Evolutionary conservation across 345 rosid genomes (phyloP).

Genomic region (Turnera subulata): DNA sequence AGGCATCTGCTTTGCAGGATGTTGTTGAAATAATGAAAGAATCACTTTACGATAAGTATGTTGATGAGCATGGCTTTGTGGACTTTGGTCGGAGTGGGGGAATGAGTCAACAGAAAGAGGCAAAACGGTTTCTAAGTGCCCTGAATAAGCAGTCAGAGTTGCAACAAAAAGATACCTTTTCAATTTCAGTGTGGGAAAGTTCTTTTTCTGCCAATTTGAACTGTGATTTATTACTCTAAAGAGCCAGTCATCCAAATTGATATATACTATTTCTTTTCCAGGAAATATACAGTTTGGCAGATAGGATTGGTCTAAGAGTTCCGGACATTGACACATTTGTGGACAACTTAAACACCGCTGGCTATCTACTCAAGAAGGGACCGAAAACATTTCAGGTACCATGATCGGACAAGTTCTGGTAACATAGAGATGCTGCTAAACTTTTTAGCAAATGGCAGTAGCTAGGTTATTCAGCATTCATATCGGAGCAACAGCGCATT

Average conservation of each 20-base stretch:
- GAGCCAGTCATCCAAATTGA: slow-evolving; percentile 2
- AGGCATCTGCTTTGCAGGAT: slow-evolving; percentile 53
- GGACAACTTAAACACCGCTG: slow-evolving; percentile 85
- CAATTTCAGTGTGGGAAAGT: slow-evolving; percentile 58
- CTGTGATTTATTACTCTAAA: slow-evolving; percentile 5
- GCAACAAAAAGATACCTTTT: slow-evolving; percentile 83
- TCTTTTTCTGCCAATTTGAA: slow-evolving; percentile 11
- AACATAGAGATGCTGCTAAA: no score
- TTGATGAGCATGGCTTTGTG: slow-evolving; percentile 86
- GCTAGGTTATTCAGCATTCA: neutral
- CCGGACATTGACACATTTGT: slow-evolving; percentile 81
- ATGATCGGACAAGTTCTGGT: neutral
- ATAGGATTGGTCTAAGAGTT: slow-evolving; percentile 79
- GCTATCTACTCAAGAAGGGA: slow-evolving; percentile 86
- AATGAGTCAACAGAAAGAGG: slow-evolving; percentile 97
- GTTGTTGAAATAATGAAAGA: slow-evolving; percentile 96
- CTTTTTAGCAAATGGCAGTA: neutral
- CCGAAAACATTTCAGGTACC: slow-evolving; percentile 89
- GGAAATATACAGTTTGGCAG: slow-evolving; percentile 96
- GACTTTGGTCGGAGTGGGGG: slow-evolving; percentile 94
- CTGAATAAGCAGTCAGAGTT: slow-evolving; percentile 81
- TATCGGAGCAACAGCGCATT: no score
- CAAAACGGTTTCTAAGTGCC: slow-evolving; percentile 84
- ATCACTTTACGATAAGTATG: slow-evolving; percentile 84
- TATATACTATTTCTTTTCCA: slow-evolving; percentile 24